A percentile compares a stretch with the other conserved stretches of the same genome.
These are phyloP conservation scores for Apiospora aurea DNA, from an alignment of 2,329 filamentous ascomycete genomes.

Conservation along the genomic window DNA sequence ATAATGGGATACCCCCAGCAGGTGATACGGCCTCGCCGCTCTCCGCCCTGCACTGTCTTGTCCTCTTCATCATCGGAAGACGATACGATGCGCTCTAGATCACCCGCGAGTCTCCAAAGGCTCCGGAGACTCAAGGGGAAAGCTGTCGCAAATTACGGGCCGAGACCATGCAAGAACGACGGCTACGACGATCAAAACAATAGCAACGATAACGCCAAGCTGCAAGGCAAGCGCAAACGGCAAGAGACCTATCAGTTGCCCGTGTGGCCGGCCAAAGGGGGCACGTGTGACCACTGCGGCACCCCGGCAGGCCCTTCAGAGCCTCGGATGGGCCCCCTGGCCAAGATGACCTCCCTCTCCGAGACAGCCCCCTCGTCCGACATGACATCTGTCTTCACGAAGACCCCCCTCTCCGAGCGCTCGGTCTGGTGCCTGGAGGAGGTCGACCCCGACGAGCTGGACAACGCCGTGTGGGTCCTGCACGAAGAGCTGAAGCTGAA, in stretches of 20 bases:
- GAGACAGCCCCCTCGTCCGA: too few species aligned
- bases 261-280: background rate
- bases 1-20: background rate
- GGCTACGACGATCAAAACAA: background rate
- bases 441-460: background rate
- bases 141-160: background rate
- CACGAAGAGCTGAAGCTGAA: background rate
- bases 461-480: background rate
- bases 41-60: too few species aligned
- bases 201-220: too few species aligned
- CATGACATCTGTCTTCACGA: too few species aligned
- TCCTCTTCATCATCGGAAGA: too few species aligned
- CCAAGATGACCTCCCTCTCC: too few species aligned
- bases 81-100: background rate
- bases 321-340: background rate
- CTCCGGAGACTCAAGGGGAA: background rate
- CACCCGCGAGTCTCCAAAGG: too few species aligned
- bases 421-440: slow-evolving; percentile 13
- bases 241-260: background rate
- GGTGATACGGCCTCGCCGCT: background rate
- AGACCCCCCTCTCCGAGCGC: too few species aligned
- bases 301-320: background rate
- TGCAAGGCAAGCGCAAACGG: background rate
- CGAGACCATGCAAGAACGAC: background rate
- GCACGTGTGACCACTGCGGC: background rate